Base-by-base conservation (phyloP, 163 green algal genomes). In the Scenedesmus sp. region DNA sequence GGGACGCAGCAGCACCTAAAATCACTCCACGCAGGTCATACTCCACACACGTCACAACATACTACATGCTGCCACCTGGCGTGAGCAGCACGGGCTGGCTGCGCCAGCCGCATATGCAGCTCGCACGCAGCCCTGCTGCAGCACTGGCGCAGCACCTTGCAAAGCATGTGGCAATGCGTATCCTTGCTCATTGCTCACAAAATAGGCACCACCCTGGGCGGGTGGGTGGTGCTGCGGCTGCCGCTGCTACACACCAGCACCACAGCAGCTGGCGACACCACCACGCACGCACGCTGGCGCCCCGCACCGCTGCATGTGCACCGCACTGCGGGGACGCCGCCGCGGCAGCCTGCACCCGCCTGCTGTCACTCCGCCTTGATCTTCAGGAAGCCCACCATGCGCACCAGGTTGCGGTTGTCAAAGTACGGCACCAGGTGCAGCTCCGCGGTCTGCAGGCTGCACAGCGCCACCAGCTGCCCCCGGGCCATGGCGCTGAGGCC, bases 351-450 rank as follows among this genome's bases (percentile, higher is more conserved):
- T n/a, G n/a, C 49, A 13, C 49, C 49, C 49, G 49, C 49, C 49
- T 56, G 10, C 49, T 56, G 10, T 76, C 65, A 83, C 46, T 84
- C 85, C 56, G 70, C 46, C 85, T 84, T 78, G 78, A 91, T 82
- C 78, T 91, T 91, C 51, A 92, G 89, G 89, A 92, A 92, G 46
- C 81, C 89, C 24, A 92, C 89, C 70, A 90, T 68, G 22, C 83
- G 70, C 49, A 90, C 89, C 12, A 51, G 16, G 59, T 83, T 87
- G 30, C 65, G 61, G 82, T 85, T 87, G 89, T 92, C 89, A 82
- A 92, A 89, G 89, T 92, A 92, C 7, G 89, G 89, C 53, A 92
- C 89, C 49, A 92, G 24, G 40, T 90, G 81, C 49, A 92, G 73
- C 81, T 92, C 89, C 3, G 70, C 70, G 13, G 72, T 87, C 89